Conservation (phyloP, 1,139 yeast genomes). For the Meyerozyma guilliermondii region DNA sequence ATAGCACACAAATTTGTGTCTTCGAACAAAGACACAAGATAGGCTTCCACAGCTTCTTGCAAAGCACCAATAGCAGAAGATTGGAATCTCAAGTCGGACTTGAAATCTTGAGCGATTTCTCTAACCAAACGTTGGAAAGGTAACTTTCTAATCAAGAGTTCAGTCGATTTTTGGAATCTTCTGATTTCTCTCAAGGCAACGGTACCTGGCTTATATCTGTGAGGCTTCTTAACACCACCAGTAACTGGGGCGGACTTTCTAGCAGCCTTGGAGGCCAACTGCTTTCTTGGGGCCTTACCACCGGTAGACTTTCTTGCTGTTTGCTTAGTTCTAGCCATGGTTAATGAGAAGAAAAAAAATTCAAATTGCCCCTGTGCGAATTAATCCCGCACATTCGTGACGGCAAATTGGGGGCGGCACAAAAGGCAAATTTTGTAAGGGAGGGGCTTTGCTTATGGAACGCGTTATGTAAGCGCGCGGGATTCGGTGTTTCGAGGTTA, state of each 20-base stretch:
- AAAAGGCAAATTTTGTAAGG: background rate
- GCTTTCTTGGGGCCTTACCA: slow-evolving; percentile 53
- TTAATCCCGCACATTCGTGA: background rate
- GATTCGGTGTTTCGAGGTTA: background rate
- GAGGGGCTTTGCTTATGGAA: background rate
- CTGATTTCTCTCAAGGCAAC: slow-evolving; percentile 53
- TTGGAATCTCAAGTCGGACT: slow-evolving; percentile 48
- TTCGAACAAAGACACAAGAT: slow-evolving; percentile 47
- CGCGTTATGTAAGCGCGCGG: background rate
- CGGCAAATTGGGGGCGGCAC: background rate
- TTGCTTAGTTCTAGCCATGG: slow-evolving; percentile 51
- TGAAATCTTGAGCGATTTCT: slow-evolving; percentile 47
- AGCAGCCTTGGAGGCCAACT: slow-evolving; percentile 50
- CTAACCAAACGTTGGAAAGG: slow-evolving; percentile 48
- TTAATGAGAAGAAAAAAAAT: slow-evolving; percentile 6
- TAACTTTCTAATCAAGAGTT: slow-evolving; percentile 47
- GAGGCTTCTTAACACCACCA: slow-evolving; percentile 51
- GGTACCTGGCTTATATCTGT: slow-evolving; percentile 54
- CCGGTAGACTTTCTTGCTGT: slow-evolving; percentile 53
- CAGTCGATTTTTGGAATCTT: slow-evolving; percentile 50
- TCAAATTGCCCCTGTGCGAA: slow-evolving; percentile 4
- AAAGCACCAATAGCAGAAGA: slow-evolving; percentile 49
- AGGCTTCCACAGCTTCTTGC: slow-evolving; percentile 51
- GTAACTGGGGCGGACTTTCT: slow-evolving; percentile 50
- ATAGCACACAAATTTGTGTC: slow-evolving; percentile 52